Evolutionary conservation across 176 grass and related monocot genomes (phyloP), one percentile per base, ranked within the genome.

Genomic region (Urochloa ruziziensis): DNA sequence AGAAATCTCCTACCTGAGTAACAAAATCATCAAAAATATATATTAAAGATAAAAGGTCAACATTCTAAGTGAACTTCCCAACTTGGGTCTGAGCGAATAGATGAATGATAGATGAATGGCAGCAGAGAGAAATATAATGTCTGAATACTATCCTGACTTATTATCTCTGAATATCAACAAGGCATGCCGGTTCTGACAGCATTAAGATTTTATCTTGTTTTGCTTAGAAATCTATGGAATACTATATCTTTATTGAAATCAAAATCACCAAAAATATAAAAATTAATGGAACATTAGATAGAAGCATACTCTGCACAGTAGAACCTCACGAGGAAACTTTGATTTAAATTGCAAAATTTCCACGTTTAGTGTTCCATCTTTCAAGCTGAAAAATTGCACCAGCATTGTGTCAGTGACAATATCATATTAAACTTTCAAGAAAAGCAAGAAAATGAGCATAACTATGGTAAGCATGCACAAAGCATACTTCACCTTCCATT

Each of bases 291-390:
- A 71, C 7, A 46, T 27, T 21, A 25, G 56, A 77, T 54, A 42
- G 30, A 46, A 62, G 40, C 83, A 86, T 98, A 98, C 96, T 93
- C 96, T 88, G 83, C 96, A 98, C 74, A 98, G 91, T 60, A 98
- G 87, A 70, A 98, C 73, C 89, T 98, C 96, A 47, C 89, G 93
- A 71, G 96, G 96, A 90, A 98, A 98, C 42, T 75, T 93, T 0
- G 82, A 87, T 85, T 98, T 98, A 74, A 98, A 98, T 72, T 89
- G 93, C 73, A 98, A 79, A 82, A 98, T 88, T 72, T 98, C 96
- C 87, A 90, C 90, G 89, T 98, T 98, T 52, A 98, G 72, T 58
- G 79, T 98, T 91, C 96, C 96, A 87, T 98, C 96, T 81, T 98
- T 98, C 80, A 98, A 84, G 77, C 96, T 98, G 91, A 87, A 19